Conservation (phyloP, 1,284 basidiomycete species). For the Somion occarium region DNA sequence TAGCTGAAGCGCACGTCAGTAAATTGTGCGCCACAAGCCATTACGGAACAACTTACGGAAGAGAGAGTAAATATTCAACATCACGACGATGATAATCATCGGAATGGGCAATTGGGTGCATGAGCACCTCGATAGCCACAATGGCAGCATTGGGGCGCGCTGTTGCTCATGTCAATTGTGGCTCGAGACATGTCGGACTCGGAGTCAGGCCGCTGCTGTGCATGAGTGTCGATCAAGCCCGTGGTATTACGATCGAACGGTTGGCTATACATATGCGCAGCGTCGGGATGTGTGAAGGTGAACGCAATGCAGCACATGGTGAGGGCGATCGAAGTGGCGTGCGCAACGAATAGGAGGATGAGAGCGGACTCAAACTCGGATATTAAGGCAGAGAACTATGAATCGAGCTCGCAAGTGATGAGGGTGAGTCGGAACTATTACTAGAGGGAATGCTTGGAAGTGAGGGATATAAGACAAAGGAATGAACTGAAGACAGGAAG, state of each 20-base stretch:
- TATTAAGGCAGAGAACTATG: too few species aligned
- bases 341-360: background rate
- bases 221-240: background rate
- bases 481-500: background rate
- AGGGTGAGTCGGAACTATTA: too few species aligned
- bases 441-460: background rate
- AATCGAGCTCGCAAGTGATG: too few species aligned
- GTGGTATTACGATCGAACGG: background rate
- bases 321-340: background rate
- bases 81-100: constrained; percentile 9
- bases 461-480: background rate
- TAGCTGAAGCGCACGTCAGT: background rate
- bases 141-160: constrained; percentile 68
- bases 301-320: background rate
- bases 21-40: background rate
- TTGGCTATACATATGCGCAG: background rate
- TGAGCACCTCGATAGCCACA: constrained; percentile 67
- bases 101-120: constrained; percentile 61
- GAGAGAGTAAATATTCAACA: background rate
- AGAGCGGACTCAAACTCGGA: too few species aligned
- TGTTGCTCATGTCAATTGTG: constrained; percentile 13
- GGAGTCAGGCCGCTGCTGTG: background rate
- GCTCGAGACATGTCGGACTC: constrained; percentile 1
- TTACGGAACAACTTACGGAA: background rate
- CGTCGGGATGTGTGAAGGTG: background rate